phyloP scores from a whole-genome alignment of 1,139 yeast species.

The Hemisphaericaspora xylofermentans region DNA sequence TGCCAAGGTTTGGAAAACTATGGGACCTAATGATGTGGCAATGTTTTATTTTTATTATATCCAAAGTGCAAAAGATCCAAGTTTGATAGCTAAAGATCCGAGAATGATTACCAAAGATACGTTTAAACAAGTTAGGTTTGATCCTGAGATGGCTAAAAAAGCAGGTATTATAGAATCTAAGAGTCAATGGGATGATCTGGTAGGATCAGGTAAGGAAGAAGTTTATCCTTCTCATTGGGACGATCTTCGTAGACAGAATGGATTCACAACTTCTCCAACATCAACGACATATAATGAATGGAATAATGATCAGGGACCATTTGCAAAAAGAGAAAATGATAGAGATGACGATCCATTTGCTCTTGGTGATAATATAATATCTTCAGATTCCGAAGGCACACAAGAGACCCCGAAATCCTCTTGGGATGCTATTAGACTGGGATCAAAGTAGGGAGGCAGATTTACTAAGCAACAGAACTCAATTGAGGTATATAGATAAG shows the following conservation, averaged over 20 bases:
- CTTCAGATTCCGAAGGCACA: not conserved
- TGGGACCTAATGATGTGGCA: slow-evolving; percentile 39
- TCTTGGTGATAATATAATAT: not conserved
- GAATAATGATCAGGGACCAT: not conserved
- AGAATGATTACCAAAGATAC: slow-evolving; percentile 27
- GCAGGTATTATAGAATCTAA: not conserved
- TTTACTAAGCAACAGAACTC: not conserved
- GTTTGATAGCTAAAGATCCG: slow-evolving; percentile 39
- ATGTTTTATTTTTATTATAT: slow-evolving; percentile 37
- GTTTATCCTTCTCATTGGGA: slow-evolving; percentile 25
- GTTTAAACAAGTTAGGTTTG: slow-evolving; percentile 4
- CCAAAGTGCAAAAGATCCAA: slow-evolving; percentile 34
- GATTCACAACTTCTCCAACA: slow-evolving; percentile 17
- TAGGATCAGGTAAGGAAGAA: not conserved
- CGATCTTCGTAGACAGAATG: slow-evolving; percentile 26
- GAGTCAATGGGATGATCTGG: not conserved
- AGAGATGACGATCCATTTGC: slow-evolving; percentile 1
- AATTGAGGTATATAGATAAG: not conserved
- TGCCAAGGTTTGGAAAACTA: slow-evolving; percentile 34
- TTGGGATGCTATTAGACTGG: slow-evolving; percentile 16
- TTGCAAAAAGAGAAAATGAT: not conserved
- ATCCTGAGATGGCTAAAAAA: slow-evolving; percentile 7
- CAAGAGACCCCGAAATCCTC: slow-evolving; percentile 8
- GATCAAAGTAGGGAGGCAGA: slow-evolving; percentile 1
- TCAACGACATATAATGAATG: too few relatives aligned